A percentile compares a stretch with the other conserved stretches of the same genome.
These are phyloP conservation scores for Cryphonectria radicalis DNA, from an alignment of 2,329 filamentous ascomycete species.

Conservation along the genomic window DNA sequence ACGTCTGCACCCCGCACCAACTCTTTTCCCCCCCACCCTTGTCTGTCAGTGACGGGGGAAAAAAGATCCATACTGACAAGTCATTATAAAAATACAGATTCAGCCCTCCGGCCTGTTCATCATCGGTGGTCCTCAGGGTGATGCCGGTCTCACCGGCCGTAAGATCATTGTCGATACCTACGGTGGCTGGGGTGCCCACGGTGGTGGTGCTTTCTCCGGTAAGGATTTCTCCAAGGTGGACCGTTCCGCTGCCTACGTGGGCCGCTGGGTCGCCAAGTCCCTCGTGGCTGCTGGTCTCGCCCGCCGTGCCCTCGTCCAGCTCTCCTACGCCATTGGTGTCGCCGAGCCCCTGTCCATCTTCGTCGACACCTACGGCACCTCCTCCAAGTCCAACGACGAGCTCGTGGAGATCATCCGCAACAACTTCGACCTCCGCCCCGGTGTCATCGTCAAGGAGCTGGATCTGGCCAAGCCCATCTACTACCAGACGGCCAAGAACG, in stretches of 20 bases:
- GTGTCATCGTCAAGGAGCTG: conserved; percentile 98
- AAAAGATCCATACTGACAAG: background rate
- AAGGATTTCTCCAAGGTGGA: conserved; percentile 99
- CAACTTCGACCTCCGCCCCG: conserved; percentile 98
- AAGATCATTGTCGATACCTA: conserved; percentile 99
- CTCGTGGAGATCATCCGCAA: conserved; percentile 90
- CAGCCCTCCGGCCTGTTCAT: conserved; percentile 99
- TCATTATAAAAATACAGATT: conserved; percentile 54
- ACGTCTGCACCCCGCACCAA: conserved; percentile 42
- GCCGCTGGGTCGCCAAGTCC: conserved; percentile 98
- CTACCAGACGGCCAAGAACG: conserved; percentile 98
- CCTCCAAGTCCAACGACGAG: conserved; percentile 84
- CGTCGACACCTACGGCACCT: conserved; percentile 97
- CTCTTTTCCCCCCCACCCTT: background rate
- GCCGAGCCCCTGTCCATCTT: conserved; percentile 97
- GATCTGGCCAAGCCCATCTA: conserved; percentile 96
- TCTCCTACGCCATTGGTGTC: conserved; percentile 99
- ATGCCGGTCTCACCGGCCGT: conserved; percentile 96
- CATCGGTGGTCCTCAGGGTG: conserved; percentile 98
- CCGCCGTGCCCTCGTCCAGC: conserved; percentile 92
- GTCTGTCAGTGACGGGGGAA: too few species aligned
- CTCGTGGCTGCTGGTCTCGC: conserved; percentile 86
- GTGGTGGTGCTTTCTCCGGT: conserved; percentile 99
- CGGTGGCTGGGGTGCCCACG: conserved; percentile 99
- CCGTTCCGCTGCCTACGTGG: conserved; percentile 95